Evolutionary conservation across 768 basidiomycete genomes (phyloP).

Genomic region (Boletus huronensis): DNA sequence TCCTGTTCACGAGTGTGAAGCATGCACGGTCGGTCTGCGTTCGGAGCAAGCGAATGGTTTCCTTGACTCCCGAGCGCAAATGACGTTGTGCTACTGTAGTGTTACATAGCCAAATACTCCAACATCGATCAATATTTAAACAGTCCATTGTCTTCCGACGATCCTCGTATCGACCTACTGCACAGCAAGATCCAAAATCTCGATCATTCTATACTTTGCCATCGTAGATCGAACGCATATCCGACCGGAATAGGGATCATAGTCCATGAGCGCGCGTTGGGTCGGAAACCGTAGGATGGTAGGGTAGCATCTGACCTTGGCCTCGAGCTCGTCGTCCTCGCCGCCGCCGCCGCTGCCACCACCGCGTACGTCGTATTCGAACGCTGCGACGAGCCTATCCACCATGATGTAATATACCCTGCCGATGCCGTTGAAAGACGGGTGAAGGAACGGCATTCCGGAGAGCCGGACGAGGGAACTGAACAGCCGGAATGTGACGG

Average conservation of each 20-base stretch:
- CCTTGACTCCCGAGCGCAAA: too few species aligned
- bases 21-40: too few species aligned
- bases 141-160: too few species aligned
- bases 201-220: constrained; percentile 1
- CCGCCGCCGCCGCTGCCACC: accelerated
- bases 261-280: constrained; percentile 8
- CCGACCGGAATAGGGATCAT: constrained; percentile 20
- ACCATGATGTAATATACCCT: constrained; percentile 3
- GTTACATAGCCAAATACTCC: not conserved
- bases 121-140: too few species aligned
- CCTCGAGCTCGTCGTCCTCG: not conserved
- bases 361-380: constrained; percentile 15
- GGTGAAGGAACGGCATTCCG: not conserved
- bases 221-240: constrained; percentile 6
- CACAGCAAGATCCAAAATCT: constrained; percentile 17
- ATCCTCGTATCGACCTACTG: not conserved
- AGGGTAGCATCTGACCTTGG: constrained; percentile 4
- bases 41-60: too few species aligned
- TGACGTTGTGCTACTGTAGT: too few species aligned
- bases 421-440: constrained; percentile 15
- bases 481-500: constrained; percentile 6
- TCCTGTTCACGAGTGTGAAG: too few species aligned
- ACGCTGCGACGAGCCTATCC: not conserved
- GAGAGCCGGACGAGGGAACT: not conserved
- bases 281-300: not conserved